Evolutionary conservation across 2,329 filamentous ascomycete species (phyloP), one percentile per base, ranked within the genome.

Genomic region (Cladosporium velox): DNA sequence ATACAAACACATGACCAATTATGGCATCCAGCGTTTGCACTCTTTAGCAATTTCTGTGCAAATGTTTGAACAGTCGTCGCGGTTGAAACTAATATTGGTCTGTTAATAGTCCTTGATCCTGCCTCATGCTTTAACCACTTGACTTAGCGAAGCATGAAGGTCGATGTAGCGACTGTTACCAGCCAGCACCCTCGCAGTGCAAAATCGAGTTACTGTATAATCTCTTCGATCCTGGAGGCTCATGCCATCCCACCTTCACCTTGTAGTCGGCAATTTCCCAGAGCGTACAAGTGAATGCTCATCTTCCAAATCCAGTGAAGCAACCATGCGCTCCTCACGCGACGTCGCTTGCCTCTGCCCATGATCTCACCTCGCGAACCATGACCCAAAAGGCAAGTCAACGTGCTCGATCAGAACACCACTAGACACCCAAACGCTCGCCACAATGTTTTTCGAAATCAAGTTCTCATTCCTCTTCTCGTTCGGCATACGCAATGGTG

Each of bases 401-500:
- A 21, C 10, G 41, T 21, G 2, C 41, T 12, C n/a, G 41, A 47
- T 21, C 8, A 8, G 41, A 8, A 47, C 26, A 47, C 8, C 41
- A 60, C 58, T 26, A 24, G 32, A 38, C 30, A 32, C 8, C 32
- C n/a, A 26, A 7, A 35, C 32, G 15, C 10, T 3, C 34, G 15
- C 14, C 60, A n/a, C 24, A 7, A 59, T 59, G 38, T 10, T 41
- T 6, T 59, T 59, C 15, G n/a, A 28, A 12, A 21, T 61, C 41
- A 61, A 61, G 15, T 61, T 49, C 10, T 61, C 59, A 1, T 18
- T 61, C 44, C 51, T 44, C 10, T 24, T 61, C 18, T 61, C 59
- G 38, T 8, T 49, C 41, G 51, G 4, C 59, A 11, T 61, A 2
- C 15, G 52, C 52, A n/a, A 12, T 55, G n/a, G 32, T 32, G 5